Evolutionary conservation across 2,329 filamentous ascomycete species (phyloP).

Genomic region (Exophiala sp.): DNA sequence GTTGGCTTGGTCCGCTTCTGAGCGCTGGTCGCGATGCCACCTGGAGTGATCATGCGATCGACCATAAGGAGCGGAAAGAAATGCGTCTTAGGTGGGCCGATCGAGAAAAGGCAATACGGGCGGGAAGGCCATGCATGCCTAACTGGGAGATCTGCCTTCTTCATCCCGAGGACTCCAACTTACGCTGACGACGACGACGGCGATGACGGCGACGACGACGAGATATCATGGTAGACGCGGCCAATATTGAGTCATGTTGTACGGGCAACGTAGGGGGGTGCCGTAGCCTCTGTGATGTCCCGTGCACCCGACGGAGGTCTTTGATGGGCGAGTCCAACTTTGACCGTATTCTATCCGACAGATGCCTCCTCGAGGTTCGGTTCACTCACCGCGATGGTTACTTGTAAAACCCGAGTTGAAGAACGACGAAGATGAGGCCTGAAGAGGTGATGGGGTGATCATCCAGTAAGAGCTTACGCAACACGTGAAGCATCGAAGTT

Average conservation of each 20-base stretch:
- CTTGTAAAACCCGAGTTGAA: neutral
- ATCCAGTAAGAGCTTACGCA: neutral
- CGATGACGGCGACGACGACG: conserved; percentile 1
- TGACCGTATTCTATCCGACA: neutral
- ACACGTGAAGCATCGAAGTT: neutral
- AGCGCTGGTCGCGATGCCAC: conserved; percentile 15
- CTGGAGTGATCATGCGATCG: conserved; percentile 25
- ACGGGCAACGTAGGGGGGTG: conserved; percentile 2
- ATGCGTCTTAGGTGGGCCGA: conserved; percentile 26
- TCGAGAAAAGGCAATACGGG: conserved; percentile 19
- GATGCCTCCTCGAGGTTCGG: neutral
- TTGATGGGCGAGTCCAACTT: neutral
- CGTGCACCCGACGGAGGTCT: neutral
- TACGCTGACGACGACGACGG: conserved; percentile 15
- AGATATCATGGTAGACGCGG: neutral
- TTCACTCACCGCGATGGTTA: neutral
- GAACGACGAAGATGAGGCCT: neutral
- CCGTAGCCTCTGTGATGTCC: neutral
- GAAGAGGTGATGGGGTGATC: neutral
- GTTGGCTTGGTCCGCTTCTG: conserved; percentile 28
- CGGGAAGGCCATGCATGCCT: conserved; percentile 25
- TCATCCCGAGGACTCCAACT: conserved; percentile 27
- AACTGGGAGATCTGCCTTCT: conserved; percentile 29
- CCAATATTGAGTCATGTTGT: conserved; percentile 1
- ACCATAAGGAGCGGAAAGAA: conserved; percentile 23